Evolutionary conservation across 208 protist genomes (phyloP).

Genomic region (Balamuthia mandrillaris): DNA sequence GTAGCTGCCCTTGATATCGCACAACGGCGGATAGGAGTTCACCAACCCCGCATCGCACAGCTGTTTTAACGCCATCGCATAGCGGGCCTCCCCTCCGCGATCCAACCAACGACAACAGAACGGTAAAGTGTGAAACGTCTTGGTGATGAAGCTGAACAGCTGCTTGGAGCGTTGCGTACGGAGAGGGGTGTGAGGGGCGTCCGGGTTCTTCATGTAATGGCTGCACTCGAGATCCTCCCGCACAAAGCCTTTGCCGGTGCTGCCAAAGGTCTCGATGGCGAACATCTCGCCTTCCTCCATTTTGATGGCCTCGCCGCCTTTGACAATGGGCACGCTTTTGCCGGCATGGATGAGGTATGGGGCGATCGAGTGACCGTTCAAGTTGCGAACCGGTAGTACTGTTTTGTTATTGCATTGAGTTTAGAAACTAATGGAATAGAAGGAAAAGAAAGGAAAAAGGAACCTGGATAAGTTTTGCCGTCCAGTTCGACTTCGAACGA

Average conservation of each 20-base stretch:
- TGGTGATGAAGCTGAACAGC: constrained; percentile 68
- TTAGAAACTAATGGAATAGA: too few species aligned
- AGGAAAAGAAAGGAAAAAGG: background rate
- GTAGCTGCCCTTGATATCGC: constrained; percentile 92
- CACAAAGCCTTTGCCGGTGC: constrained; percentile 89
- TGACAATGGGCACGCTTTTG: constrained; percentile 98
- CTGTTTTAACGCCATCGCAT: constrained; percentile 71
- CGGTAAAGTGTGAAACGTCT: constrained; percentile 91
- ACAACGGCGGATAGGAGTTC: constrained; percentile 90
- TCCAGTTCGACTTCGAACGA: constrained; percentile 92
- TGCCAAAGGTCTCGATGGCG: constrained; percentile 99
- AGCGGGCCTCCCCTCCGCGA: constrained; percentile 81
- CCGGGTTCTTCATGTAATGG: constrained; percentile 96
- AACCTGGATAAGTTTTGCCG: constrained; percentile 76
- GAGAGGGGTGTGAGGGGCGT: constrained; percentile 58
- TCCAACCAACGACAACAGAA: constrained; percentile 97
- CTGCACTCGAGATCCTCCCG: constrained; percentile 92
- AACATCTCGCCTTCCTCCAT: constrained; percentile 93
- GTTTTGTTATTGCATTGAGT: too few species aligned
- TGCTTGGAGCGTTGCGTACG: constrained; percentile 48
- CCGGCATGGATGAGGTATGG: constrained; percentile 97
- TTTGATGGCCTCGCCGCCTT: constrained; percentile 84
- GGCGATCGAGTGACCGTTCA: constrained; percentile 96
- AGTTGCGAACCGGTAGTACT: constrained; percentile 97
- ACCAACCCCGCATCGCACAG: constrained; percentile 66